A percentile compares a stretch with the other conserved stretches of the same genome.
Evolutionary conservation across 2,329 filamentous ascomycete species (phyloP).

Genomic region (Penicillium janthinellum): DNA sequence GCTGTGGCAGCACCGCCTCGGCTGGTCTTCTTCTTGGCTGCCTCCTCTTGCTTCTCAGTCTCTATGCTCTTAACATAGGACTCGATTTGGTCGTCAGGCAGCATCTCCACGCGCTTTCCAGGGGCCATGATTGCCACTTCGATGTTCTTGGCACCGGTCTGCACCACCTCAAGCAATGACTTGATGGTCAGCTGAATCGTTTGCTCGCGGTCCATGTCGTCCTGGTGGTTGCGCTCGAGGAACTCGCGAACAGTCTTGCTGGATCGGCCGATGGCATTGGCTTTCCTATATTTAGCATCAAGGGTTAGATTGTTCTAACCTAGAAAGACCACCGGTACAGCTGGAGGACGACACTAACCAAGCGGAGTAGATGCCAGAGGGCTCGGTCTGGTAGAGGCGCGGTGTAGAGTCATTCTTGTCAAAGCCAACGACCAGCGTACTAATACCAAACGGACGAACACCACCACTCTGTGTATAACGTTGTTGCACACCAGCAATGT

Average conservation of each 20-base stretch:
- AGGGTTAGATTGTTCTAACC: background rate
- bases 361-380: constrained; percentile 98
- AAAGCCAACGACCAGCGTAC: constrained; percentile 97
- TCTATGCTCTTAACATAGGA: constrained; percentile 98
- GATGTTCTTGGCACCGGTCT: constrained; percentile 99
- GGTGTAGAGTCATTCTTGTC: constrained; percentile 89
- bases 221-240: constrained; percentile 97
- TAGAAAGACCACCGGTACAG: background rate
- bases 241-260: constrained; percentile 99
- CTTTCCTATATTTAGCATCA: constrained; percentile 69
- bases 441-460: constrained; percentile 98
- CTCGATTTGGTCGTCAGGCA: constrained; percentile 95
- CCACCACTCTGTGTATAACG: constrained; percentile 98
- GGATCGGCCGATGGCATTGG: constrained; percentile 95
- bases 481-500: constrained; percentile 96
- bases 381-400: constrained; percentile 95
- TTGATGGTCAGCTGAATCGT: constrained; percentile 98
- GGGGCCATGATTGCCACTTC: constrained; percentile 98
- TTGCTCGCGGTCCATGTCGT: constrained; percentile 92
- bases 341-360: constrained; percentile 65
- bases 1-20: constrained; percentile 53
- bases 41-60: constrained; percentile 98
- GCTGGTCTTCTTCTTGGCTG: constrained; percentile 91
- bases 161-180: constrained; percentile 94
- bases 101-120: constrained; percentile 86